These are phyloP conservation scores for Plectosphaerella plurivora DNA, from an alignment of 2,329 filamentous ascomycete species.

Conservation along the genomic window DNA sequence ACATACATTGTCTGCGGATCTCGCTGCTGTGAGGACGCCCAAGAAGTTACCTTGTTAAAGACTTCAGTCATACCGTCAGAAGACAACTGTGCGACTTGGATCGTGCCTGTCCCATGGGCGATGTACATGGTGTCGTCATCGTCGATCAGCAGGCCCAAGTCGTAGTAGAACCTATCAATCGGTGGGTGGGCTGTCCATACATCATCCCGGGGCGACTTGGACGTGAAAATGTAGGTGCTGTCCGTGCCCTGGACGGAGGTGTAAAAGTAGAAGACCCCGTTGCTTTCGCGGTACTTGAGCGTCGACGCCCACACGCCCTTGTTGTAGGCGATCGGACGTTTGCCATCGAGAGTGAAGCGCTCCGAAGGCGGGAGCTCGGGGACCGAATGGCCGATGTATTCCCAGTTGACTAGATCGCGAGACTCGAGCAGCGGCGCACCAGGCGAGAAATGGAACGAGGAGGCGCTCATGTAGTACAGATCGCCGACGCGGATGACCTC, in stretches of 20 bases:
- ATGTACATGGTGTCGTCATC: conserved; percentile 44
- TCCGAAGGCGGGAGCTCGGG: conserved; percentile 33
- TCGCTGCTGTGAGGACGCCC: too few species aligned
- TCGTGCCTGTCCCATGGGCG: conserved; percentile 34
- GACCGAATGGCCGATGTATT: conserved; percentile 32
- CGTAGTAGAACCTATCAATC: conserved; percentile 35
- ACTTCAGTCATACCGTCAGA: conserved; percentile 37
- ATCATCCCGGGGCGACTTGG: conserved; percentile 14
- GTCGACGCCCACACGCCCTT: conserved; percentile 51
- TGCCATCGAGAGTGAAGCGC: conserved; percentile 36
- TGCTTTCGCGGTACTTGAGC: conserved; percentile 31
- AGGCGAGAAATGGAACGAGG: conserved; percentile 46
- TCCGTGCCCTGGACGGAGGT: conserved; percentile 6
- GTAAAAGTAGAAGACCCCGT: conserved; percentile 9
- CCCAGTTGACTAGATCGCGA: conserved; percentile 45
- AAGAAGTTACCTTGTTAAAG: conserved; percentile 32
- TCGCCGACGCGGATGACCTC: conserved; percentile 43
- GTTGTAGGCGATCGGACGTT: conserved; percentile 38
- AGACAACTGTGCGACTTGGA: conserved; percentile 37
- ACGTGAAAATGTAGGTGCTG: conserved; percentile 9
- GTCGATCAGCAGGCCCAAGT: conserved; percentile 40
- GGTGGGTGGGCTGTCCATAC: not conserved
- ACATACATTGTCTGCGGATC: too few species aligned
- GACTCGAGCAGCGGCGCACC: conserved; percentile 48
- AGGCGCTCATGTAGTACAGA: conserved; percentile 46